Percentiles rank a stretch among this genome's conserved stretches.
phyloP scores from a whole-genome alignment of 2,329 filamentous ascomycete genomes.

The Pezicula neosporulosa region DNA sequence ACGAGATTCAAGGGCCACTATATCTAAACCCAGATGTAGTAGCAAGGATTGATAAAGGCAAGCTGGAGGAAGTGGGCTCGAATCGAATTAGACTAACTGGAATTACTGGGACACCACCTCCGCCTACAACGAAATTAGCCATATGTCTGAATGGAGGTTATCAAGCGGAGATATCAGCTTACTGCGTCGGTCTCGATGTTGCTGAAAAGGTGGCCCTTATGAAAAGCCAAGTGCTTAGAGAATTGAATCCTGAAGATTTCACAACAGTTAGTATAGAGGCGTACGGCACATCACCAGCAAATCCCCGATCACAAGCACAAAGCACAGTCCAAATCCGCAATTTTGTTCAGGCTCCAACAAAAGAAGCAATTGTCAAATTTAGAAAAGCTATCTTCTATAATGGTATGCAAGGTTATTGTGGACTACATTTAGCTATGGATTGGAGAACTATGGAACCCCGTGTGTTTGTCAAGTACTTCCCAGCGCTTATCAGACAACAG shows the following conservation, averaged over 20 bases:
- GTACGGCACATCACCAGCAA: not conserved
- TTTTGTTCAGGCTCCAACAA: not conserved
- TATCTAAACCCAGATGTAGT: constrained; percentile 57
- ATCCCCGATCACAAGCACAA: not conserved
- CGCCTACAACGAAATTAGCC: constrained; percentile 35
- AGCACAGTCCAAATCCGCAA: not conserved
- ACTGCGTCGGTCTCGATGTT: constrained; percentile 39
- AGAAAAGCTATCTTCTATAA: constrained; percentile 15
- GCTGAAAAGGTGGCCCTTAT: constrained; percentile 30
- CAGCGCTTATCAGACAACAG: too few relatives aligned
- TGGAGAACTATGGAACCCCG: too few relatives aligned
- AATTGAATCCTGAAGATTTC: constrained; percentile 1
- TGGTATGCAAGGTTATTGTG: too few relatives aligned
- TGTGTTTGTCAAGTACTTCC: too few relatives aligned
- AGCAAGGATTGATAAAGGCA: constrained; percentile 44
- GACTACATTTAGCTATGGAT: too few relatives aligned
- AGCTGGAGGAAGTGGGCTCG: constrained; percentile 44
- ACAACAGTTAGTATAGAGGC: too few relatives aligned
- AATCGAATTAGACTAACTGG: constrained; percentile 46
- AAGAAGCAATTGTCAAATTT: not conserved
- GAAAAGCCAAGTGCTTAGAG: constrained; percentile 32
- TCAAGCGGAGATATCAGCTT: constrained; percentile 40
- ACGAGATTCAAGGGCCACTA: constrained; percentile 51
- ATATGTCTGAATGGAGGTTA: constrained; percentile 39
- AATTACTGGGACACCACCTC: constrained; percentile 35